Conservation (phyloP, 306 rosid genomes). For the Biancaea sappan region DNA sequence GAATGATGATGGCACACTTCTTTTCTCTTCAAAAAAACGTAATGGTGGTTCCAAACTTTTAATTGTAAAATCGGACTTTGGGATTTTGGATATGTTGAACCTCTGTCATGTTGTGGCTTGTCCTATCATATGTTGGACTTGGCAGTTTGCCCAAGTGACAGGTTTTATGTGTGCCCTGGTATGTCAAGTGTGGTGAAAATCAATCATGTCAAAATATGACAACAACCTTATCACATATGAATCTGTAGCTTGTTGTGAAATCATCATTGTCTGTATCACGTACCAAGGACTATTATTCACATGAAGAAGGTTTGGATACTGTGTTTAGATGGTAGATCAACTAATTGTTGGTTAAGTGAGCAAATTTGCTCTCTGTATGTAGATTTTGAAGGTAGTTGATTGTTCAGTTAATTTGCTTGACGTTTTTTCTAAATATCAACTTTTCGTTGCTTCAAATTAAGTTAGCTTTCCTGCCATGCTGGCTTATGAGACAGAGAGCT, state of each 20-base stretch:
- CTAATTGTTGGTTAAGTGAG: slow-evolving; percentile 12
- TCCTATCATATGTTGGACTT: neutral
- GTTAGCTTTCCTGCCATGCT: neutral
- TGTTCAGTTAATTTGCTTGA: slow-evolving; percentile 25
- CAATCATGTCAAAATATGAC: neutral
- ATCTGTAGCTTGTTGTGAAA: neutral
- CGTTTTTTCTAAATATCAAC: slow-evolving; percentile 20
- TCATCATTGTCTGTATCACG: neutral
- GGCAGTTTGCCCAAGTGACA: neutral
- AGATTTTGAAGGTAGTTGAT: neutral
- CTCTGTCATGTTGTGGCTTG: slow-evolving; percentile 7
- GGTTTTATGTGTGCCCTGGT: neutral
- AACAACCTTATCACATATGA: neutral
- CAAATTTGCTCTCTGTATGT: neutral
- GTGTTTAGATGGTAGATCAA: neutral
- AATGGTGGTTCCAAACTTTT: slow-evolving; percentile 16
- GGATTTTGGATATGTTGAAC: slow-evolving; percentile 1
- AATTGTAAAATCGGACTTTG: neutral
- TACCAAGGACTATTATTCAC: neutral
- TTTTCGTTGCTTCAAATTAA: slow-evolving; percentile 24
- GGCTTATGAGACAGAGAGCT: neutral
- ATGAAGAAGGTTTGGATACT: neutral
- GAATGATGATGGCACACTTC: neutral
- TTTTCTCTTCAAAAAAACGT: neutral
- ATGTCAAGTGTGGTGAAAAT: slow-evolving; percentile 12